A percentile compares a stretch with the other conserved stretches of the same genome.
These are phyloP conservation scores for Colletotrichum sidae DNA, from an alignment of 2,329 filamentous ascomycete genomes.

Conservation along the genomic window DNA sequence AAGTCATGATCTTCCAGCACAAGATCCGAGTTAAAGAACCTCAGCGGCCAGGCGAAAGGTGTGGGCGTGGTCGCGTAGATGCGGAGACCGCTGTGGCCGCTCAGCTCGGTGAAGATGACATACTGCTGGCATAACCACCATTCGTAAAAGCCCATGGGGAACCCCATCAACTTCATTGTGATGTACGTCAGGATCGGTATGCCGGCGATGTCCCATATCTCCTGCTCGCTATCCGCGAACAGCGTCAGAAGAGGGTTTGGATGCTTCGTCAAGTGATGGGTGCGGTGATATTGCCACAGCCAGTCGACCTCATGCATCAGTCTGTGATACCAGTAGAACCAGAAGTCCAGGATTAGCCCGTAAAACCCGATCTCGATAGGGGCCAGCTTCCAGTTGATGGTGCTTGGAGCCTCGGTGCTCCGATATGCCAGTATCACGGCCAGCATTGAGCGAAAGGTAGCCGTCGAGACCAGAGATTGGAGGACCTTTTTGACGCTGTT, in stretches of 20 bases:
- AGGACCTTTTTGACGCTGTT: constrained; percentile 49
- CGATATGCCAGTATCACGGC: constrained; percentile 48
- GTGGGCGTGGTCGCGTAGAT: constrained; percentile 49
- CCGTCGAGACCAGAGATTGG: constrained; percentile 47
- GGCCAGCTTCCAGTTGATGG: constrained; percentile 49
- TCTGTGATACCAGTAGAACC: constrained; percentile 58
- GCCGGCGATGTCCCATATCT: constrained; percentile 55
- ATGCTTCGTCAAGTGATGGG: constrained; percentile 58
- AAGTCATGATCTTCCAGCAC: constrained; percentile 57
- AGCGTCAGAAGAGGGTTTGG: constrained; percentile 54
- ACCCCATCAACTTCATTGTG: constrained; percentile 47
- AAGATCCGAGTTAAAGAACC: constrained; percentile 47
- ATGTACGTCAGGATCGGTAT: constrained; percentile 53
- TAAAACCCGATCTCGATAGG: constrained; percentile 53
- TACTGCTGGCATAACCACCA: constrained; percentile 60
- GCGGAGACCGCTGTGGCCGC: constrained; percentile 53
- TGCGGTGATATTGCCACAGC: constrained; percentile 57
- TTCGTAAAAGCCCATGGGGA: constrained; percentile 59
- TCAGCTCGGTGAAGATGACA: constrained; percentile 53
- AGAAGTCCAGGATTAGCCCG: constrained; percentile 56
- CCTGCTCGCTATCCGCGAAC: constrained; percentile 56
- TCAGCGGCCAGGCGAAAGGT: constrained; percentile 49
- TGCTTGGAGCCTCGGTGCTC: constrained; percentile 39
- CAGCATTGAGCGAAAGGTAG: constrained; percentile 48
- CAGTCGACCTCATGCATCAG: constrained; percentile 53